phyloP scores from a whole-genome alignment of 371 early-diverging fungal genomes.

The Mucor piriformis region DNA sequence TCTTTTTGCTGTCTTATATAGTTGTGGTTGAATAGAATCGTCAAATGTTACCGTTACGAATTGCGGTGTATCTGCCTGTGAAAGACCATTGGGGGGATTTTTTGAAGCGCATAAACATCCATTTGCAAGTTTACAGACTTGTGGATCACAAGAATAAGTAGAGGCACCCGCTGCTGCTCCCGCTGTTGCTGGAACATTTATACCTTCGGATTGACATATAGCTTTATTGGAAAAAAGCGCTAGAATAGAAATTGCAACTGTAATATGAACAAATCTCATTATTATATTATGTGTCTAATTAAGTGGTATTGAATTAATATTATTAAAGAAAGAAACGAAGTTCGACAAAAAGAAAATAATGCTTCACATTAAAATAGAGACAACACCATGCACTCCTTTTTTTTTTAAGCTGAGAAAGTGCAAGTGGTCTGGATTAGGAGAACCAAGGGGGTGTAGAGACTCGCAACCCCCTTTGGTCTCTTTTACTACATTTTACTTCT shows the following conservation, averaged over 20 bases:
- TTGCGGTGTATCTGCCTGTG: slow-evolving; percentile 66
- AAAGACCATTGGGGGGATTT: slow-evolving; percentile 60
- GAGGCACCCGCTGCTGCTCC: slow-evolving; percentile 12
- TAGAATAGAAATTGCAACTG: slow-evolving; percentile 4
- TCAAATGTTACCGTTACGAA: slow-evolving; percentile 75
- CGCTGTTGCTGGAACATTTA: slow-evolving; percentile 6
- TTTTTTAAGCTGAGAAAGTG: neutral
- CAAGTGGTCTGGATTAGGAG: slow-evolving; percentile 6
- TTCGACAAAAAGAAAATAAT: neutral
- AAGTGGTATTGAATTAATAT: neutral
- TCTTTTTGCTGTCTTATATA: slow-evolving; percentile 36
- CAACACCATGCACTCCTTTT: slow-evolving; percentile 3
- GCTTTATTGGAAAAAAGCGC: neutral
- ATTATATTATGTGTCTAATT: neutral
- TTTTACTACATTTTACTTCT: neutral
- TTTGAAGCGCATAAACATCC: slow-evolving; percentile 69
- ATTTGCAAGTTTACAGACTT: slow-evolving; percentile 57
- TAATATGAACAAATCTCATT: slow-evolving; percentile 9
- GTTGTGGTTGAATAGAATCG: slow-evolving; percentile 64
- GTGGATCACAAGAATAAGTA: slow-evolving; percentile 60
- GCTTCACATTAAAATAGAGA: neutral
- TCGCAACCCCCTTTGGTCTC: neutral
- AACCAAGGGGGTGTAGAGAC: neutral
- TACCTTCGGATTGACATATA: slow-evolving; percentile 29
- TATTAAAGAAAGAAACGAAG: neutral